Evolutionary conservation across 2,329 filamentous ascomycete species (phyloP).

Genomic region (Thelonectria rubi): DNA sequence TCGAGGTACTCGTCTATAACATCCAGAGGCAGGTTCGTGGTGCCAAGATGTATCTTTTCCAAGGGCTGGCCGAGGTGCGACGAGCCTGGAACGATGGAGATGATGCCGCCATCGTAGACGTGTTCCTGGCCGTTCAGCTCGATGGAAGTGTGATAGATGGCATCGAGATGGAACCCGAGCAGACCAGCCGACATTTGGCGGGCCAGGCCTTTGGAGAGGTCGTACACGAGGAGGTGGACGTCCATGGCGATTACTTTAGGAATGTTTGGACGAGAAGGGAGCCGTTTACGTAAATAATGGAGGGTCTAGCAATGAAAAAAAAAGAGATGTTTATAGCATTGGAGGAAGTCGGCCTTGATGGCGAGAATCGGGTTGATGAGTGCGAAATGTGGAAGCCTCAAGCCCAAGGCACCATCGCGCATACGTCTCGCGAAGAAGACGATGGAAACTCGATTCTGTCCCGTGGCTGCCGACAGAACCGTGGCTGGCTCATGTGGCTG

Average conservation of each 20-base stretch:
- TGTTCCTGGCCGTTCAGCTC: slow-evolving; percentile 88
- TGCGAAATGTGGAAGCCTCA: not conserved
- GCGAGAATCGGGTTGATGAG: not conserved
- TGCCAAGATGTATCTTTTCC: slow-evolving; percentile 77
- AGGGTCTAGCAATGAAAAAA: not conserved
- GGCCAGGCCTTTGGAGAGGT: slow-evolving; percentile 72
- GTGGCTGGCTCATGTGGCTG: too few species aligned
- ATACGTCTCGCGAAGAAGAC: not conserved
- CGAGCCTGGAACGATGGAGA: slow-evolving; percentile 79
- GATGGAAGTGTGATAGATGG: slow-evolving; percentile 94
- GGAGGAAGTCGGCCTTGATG: not conserved
- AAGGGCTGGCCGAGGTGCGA: slow-evolving; percentile 90
- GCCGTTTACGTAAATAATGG: not conserved
- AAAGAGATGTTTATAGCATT: not conserved
- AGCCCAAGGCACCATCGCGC: not conserved
- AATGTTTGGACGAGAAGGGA: too few species aligned
- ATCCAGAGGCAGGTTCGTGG: slow-evolving; percentile 80
- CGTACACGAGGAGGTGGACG: slow-evolving; percentile 80
- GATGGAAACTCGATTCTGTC: not conserved
- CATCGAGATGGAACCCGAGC: slow-evolving; percentile 76
- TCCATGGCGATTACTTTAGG: slow-evolving; percentile 63
- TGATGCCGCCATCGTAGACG: slow-evolving; percentile 87
- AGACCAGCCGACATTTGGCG: slow-evolving; percentile 63
- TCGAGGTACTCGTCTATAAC: slow-evolving; percentile 88
- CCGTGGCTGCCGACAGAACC: not conserved